A percentile compares a stretch with the other conserved stretches of the same genome.
Conservation (phyloP, 2,329 filamentous ascomycete species). For the Phialemoniopsis sp. region DNA sequence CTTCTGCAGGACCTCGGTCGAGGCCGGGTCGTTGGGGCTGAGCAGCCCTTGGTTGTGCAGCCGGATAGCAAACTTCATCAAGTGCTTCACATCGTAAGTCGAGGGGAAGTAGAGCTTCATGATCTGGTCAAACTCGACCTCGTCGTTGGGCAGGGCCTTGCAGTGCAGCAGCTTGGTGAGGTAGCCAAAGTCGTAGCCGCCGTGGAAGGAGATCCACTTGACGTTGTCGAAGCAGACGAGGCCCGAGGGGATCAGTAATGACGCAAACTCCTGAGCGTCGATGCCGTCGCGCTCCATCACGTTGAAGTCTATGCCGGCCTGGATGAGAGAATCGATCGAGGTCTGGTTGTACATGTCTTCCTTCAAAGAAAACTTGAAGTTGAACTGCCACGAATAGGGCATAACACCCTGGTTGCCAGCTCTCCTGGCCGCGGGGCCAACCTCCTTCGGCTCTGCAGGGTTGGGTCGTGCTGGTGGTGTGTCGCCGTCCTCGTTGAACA, state of each 20-base stretch:
- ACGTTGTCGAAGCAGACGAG: constrained; percentile 84
- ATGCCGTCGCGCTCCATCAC: constrained; percentile 85
- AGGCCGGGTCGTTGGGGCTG: constrained; percentile 59
- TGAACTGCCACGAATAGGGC: constrained; percentile 97
- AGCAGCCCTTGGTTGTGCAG: constrained; percentile 61
- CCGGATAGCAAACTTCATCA: constrained; percentile 84
- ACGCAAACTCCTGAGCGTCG: constrained; percentile 82
- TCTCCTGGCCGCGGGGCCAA: constrained; percentile 32
- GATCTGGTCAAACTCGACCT: constrained; percentile 81
- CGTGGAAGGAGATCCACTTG: constrained; percentile 96
- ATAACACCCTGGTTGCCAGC: constrained; percentile 42
- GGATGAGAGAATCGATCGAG: constrained; percentile 85
- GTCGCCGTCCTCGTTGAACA: constrained; percentile 89
- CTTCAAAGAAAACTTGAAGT: constrained; percentile 93
- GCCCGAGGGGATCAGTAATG: constrained; percentile 86
- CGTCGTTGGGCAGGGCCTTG: constrained; percentile 79
- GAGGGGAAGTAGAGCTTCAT: constrained; percentile 92
- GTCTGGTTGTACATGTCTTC: constrained; percentile 98
- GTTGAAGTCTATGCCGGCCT: constrained; percentile 88
- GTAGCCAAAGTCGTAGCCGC: constrained; percentile 97
- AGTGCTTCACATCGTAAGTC: constrained; percentile 93
- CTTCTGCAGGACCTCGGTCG: constrained; percentile 72
- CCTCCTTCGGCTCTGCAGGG: constrained; percentile 8
- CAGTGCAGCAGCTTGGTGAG: constrained; percentile 90
- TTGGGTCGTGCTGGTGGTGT: constrained; percentile 67